Evolutionary conservation across 495 filamentous ascomycete genomes (phyloP).

Genomic region (Aspergillus diversus): DNA sequence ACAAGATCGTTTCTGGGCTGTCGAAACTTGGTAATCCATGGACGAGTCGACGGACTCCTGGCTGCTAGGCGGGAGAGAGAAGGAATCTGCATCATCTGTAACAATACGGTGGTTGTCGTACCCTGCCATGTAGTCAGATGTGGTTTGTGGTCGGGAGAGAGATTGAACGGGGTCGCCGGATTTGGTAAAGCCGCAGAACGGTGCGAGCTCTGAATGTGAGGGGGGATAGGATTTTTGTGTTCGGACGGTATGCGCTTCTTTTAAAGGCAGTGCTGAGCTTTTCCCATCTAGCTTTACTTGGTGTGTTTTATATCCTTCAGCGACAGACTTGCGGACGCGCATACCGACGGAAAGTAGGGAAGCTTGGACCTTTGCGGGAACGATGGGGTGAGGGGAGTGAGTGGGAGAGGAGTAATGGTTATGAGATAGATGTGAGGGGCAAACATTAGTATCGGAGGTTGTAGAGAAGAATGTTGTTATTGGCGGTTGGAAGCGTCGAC

Average conservation of each 20-base stretch:
- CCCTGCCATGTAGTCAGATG: slow-evolving; percentile 12
- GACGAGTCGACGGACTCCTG: slow-evolving; percentile 41
- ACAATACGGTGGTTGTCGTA: slow-evolving; percentile 24
- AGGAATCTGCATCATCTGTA: slow-evolving; percentile 45
- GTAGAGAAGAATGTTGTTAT: slow-evolving; percentile 49
- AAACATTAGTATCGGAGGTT: slow-evolving; percentile 18
- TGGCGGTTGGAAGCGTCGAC: slow-evolving; percentile 50
- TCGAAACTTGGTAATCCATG: background rate
- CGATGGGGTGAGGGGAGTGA: slow-evolving; percentile 46
- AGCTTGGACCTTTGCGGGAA: slow-evolving; percentile 69
- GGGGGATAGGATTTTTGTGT: slow-evolving; percentile 25
- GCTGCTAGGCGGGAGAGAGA: slow-evolving; percentile 49
- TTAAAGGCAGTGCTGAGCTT: slow-evolving; percentile 12
- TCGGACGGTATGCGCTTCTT: background rate
- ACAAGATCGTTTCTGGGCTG: slow-evolving; percentile 26
- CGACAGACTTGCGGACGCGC: slow-evolving; percentile 87
- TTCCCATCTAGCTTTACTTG: slow-evolving; percentile 33
- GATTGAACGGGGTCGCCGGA: slow-evolving; percentile 47
- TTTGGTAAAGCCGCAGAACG: slow-evolving; percentile 77
- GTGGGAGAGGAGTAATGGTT: slow-evolving; percentile 48
- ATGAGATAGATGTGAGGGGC: slow-evolving; percentile 36
- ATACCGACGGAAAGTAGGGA: slow-evolving; percentile 87
- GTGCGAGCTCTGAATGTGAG: slow-evolving; percentile 60
- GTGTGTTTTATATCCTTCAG: slow-evolving; percentile 86
- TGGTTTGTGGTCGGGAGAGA: slow-evolving; percentile 18